Evolutionary conservation across 1,139 yeast genomes (phyloP), one percentile per base, ranked within the genome.

Genomic region (Suhomyces terraborum): DNA sequence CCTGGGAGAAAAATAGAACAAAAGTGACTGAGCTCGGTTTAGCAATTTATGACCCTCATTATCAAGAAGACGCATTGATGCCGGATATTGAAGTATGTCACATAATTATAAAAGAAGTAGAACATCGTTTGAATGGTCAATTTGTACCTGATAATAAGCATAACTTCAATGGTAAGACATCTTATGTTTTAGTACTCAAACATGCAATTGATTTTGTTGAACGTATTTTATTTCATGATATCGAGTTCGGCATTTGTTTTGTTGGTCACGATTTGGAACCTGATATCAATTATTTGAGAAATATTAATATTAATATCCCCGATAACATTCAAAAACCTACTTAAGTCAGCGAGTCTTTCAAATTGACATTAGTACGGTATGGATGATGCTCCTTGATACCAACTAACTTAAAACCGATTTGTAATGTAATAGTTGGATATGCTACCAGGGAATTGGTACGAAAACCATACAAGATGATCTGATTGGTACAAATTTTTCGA

Each of bases 261-360:
- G 87, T 86, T 9, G 95, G 94, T 1, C 95, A 87, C 57, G 78
- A 76, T 41, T 66, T 84, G n/a, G 51, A 57, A 12, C 86, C 84
- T 5, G 95, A 86, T 55, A 43, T 85, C 23, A 60, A 59, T 18
- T 77, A 84, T 78, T 64, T 86, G 23, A 51, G 53, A 19, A 52
- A 60, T 9, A 46, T 79, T 35, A 83, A 83, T 1, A 66, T 83
- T 9, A 43, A 52, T 0, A 56, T 82, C 21, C 82, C 84, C 0
- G 40, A 47, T 0, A 50, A 59, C n/a, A 37, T 56, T 8, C 43
- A n/a, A n/a, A n/a, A n/a, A n/a, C n/a, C n/a, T n/a, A n/a, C n/a
- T n/a, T n/a, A n/a, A n/a, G n/a, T n/a, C n/a, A n/a, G n/a, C n/a
- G n/a, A n/a, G n/a, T n/a, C n/a, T n/a, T n/a, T n/a, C n/a, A n/a